Base-by-base conservation (phyloP, 169 alveolate genomes). In the Plasmodium gallinaceum region DNA sequence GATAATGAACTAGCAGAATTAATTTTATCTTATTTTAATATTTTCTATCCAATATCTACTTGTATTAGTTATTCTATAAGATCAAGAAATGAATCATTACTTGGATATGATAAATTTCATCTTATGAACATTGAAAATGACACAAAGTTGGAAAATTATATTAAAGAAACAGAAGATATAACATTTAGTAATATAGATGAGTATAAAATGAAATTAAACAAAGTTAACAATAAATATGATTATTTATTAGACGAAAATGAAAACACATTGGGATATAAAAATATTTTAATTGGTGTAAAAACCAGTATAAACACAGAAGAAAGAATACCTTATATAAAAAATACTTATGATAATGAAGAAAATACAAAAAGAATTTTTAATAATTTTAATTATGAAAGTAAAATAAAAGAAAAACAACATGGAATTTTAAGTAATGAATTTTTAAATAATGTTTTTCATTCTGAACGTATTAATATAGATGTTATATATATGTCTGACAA, bases 51-150 rank as follows among this genome's bases (percentile, higher is more conserved):
- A 7, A 37, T 86, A 26, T 46, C 78, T 8, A 86, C 87, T 0
- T 86, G 92, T 20, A 72, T 64, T 12, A 70, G 88, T 8, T 71
- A 86, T 58, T 86, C 92, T 8, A 26, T 42, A 0, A n/a, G 92
- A 14, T 39, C 88, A 0, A 46, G 39, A 4, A 45, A 37, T 20
- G 92, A 86, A 52, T 14, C 88, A 0, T 45, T 57, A 16, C 57
- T 86, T 1, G 85, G 51, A 6, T 71, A 43, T 52, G 92, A 86
- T 32, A 86, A 70, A 6, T 86, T 42, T 39, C 66, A 86, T 57
- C 24, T 65, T 43, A 70, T 86, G 20, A 61, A 64, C 37, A 26
- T 86, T 5, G 92, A 86, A 86, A 72, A 71, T 45, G 78, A 86
- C 18, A 16, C 45, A 7, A 86, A 86, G 48, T 46, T 86, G 12